Evolutionary conservation across 345 rosid genomes (phyloP).

Genomic region (Erucastrum elatum): DNA sequence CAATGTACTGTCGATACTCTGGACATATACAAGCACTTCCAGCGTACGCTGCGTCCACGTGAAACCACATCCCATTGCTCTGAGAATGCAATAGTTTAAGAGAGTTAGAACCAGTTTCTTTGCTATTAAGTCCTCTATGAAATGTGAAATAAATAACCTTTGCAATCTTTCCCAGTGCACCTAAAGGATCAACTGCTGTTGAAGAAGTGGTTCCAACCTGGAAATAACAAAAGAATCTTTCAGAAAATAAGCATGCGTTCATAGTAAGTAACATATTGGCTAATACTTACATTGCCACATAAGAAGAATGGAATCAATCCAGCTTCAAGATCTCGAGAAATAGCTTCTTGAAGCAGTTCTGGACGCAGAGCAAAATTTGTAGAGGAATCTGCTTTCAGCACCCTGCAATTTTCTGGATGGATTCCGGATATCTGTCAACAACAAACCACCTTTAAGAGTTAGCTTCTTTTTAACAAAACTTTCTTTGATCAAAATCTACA

Average conservation of each 20-base stretch:
- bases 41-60: neutral
- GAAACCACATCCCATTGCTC: neutral
- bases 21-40: neutral
- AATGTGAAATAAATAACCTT: constrained; percentile 47
- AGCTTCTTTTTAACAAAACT: neutral
- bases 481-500: neutral
- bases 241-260: neutral
- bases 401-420: constrained; percentile 65
- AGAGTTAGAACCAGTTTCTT: neutral
- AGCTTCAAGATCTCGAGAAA: constrained; percentile 61
- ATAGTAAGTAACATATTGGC: neutral
- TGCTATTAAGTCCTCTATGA: neutral
- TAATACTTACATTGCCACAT: constrained; percentile 69
- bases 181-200: constrained; percentile 78
- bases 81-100: neutral
- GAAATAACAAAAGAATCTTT: neutral
- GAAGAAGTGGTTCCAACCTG: constrained; percentile 94
- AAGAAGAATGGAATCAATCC: constrained; percentile 84
- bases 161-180: constrained; percentile 62
- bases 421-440: constrained; percentile 74
- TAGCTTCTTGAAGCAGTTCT: constrained; percentile 52
- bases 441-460: neutral
- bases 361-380: constrained; percentile 71
- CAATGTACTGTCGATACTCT: neutral
- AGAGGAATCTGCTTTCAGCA: constrained; percentile 63